Conservation (phyloP, 257 asterid genomes). For the Nicotiana otophora region DNA sequence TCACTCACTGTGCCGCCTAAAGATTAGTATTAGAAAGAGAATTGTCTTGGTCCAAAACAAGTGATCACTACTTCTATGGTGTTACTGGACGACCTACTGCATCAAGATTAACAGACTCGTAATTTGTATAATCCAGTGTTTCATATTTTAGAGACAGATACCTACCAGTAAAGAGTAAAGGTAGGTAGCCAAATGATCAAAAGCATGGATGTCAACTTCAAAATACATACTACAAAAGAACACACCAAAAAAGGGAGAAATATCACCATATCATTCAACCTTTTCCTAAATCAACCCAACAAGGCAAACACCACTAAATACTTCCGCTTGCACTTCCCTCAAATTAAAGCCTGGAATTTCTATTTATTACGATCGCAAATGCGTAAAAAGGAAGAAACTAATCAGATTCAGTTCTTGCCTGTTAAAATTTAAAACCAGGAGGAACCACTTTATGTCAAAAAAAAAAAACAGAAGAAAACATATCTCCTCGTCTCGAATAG, state of each 20-base stretch:
- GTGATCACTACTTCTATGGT: background rate
- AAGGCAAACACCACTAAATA: background rate
- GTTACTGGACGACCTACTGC: background rate
- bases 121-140: background rate
- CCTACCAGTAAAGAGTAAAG: background rate
- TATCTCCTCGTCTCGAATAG: background rate
- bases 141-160: background rate
- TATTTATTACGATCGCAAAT: background rate
- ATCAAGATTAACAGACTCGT: background rate
- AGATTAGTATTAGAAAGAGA: too few species aligned
- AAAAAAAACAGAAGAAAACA: background rate
- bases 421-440: background rate
- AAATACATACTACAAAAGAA: background rate
- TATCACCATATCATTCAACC: background rate
- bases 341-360: background rate
- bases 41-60: too few species aligned
- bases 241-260: background rate
- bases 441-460: background rate
- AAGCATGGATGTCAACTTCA: background rate
- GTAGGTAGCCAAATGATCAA: background rate
- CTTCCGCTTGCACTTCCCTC: background rate
- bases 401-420: background rate
- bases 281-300: background rate
- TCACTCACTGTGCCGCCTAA: too few species aligned
- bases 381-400: background rate